These are phyloP conservation scores for Penicillium decumbens DNA, from an alignment of 2,329 filamentous ascomycete genomes.

Conservation along the genomic window DNA sequence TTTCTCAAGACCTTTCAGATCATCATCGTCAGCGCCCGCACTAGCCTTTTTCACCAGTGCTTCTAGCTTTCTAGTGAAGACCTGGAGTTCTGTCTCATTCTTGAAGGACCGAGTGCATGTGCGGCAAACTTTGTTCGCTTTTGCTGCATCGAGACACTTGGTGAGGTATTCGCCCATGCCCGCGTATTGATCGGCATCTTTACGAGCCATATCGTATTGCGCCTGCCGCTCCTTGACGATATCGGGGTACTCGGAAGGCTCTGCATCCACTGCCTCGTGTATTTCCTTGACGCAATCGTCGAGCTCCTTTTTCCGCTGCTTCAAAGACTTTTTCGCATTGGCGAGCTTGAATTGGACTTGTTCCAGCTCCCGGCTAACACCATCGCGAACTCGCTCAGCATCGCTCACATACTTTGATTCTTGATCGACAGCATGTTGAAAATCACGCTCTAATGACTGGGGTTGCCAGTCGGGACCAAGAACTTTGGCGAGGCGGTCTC, in stretches of 20 bases:
- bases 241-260: conserved; percentile 49
- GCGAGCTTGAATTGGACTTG: conserved; percentile 70
- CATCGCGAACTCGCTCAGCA: conserved; percentile 66
- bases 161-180: conserved; percentile 67
- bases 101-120: conserved; percentile 70
- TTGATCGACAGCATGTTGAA: conserved; percentile 58
- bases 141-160: conserved; percentile 61
- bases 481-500: conserved; percentile 61
- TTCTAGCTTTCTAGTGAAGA: conserved; percentile 63
- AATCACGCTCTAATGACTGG: conserved; percentile 65
- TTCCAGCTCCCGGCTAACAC: conserved; percentile 65
- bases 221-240: conserved; percentile 50
- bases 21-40: conserved; percentile 57
- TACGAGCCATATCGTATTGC: conserved; percentile 50
- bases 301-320: conserved; percentile 60
- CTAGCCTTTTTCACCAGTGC: conserved; percentile 47
- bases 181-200: conserved; percentile 64
- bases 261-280: conserved; percentile 53
- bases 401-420: conserved; percentile 58
- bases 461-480: conserved; percentile 65
- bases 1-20: conserved; percentile 58
- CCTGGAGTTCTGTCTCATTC: conserved; percentile 55
- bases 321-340: conserved; percentile 59
- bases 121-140: conserved; percentile 67
- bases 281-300: conserved; percentile 60